Evolutionary conservation across 2,329 filamentous ascomycete species (phyloP), one percentile per base, ranked within the genome.

Genomic region (Eurotiales sp.): DNA sequence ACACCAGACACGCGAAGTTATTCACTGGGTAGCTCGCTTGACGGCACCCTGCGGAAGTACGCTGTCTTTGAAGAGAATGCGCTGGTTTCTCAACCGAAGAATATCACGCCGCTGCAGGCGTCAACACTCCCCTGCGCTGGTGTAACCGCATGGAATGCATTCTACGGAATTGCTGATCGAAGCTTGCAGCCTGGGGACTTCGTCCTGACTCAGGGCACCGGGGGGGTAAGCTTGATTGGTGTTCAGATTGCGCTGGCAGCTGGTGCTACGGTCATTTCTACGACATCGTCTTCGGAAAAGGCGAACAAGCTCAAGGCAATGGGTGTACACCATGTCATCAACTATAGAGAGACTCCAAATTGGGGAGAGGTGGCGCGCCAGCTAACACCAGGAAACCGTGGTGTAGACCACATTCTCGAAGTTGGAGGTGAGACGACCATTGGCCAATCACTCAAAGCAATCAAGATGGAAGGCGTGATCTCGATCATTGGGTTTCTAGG

Each of bases 71-170:
- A 73, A 45, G 74, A 79, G 61, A 64, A 73, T 15, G 76, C 72
- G 5, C 69, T 80, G 8, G 76, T 79, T 3, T 58, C 64, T 50
- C 69, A 71, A 56, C 77, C 77, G 3, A 54, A 58, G 15, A 75
- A 74, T 58, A 64, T 80, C n/a, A 68, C 70, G 58, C 75, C 70
- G 53, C 43, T 72, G 5, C 22, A 25, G 15, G 48, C 49, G 2
- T 45, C 54, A 2, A 56, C 54, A 3, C 29, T 56, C 40, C 49
- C 49, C 7, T 56, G 54, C 17, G 50, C 53, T 3, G 52, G 54
- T 46, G 55, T 84, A 44, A 85, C 82, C 1, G 77, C 77, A 7
- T 85, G 81, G 80, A 84, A 83, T 59, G 76, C 77, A 1, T 72
- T 84, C 3, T 81, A 77, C 58, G 81, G 81, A 4, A 58, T 79